phyloP scores from a whole-genome alignment of 129 eudicot genomes.

The Cynara cardunculus region DNA sequence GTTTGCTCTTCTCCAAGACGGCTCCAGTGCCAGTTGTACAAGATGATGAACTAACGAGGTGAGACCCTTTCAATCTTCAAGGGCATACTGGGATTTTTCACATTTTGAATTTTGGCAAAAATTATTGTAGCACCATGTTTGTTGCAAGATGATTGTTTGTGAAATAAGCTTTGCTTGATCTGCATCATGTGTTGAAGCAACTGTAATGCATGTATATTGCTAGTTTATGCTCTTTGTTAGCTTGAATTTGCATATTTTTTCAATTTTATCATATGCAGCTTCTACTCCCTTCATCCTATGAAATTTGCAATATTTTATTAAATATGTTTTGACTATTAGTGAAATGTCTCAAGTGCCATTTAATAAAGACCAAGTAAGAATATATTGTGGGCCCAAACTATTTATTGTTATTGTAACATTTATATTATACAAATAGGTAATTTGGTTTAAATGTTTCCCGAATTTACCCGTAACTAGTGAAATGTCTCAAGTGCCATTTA shows the following conservation, averaged over 20 bases:
- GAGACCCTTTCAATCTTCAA: conserved; percentile 5
- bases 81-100: conserved; percentile 1
- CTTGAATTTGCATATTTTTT: not conserved
- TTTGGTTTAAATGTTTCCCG: not conserved
- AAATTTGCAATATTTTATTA: not conserved
- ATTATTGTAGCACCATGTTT: not conserved
- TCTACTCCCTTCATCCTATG: not conserved
- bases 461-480: not conserved
- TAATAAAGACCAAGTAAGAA: not conserved
- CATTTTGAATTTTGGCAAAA: not conserved
- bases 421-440: not conserved
- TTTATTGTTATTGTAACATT: not conserved
- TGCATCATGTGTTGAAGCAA: not conserved
- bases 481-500: too few relatives aligned
- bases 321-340: not conserved
- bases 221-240: not conserved
- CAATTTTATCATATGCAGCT: not conserved
- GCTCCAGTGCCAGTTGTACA: conserved; percentile 53
- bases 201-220: not conserved
- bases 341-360: not conserved
- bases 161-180: not conserved
- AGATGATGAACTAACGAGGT: conserved; percentile 62
- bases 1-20: conserved; percentile 87
- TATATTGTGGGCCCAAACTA: not conserved
- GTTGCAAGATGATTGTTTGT: not conserved